Evolutionary conservation across 306 rosid species (phyloP).

Genomic region (Fragaria ananassa): DNA sequence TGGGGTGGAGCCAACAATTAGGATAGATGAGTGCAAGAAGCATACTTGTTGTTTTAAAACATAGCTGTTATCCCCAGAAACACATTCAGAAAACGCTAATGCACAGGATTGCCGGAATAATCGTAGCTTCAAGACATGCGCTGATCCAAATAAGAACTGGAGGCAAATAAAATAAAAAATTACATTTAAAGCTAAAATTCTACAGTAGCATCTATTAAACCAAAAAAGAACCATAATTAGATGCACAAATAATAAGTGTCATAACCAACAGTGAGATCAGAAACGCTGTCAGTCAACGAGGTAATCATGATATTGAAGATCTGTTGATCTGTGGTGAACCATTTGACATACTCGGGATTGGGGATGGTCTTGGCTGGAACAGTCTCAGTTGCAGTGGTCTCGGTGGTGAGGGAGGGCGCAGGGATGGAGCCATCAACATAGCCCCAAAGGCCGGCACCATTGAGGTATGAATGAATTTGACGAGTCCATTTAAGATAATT

Average conservation of each 20-base stretch:
- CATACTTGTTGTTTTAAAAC: slow-evolving; percentile 55
- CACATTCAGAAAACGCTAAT: slow-evolving; percentile 57
- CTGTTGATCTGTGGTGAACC: too few relatives aligned
- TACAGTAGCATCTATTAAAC: not conserved
- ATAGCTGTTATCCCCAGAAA: slow-evolving; percentile 38
- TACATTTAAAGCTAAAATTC: not conserved
- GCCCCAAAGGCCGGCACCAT: too few relatives aligned
- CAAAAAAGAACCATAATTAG: not conserved
- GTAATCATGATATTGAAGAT: too few relatives aligned
- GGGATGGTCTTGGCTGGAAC: too few relatives aligned
- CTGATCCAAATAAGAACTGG: slow-evolving; percentile 77
- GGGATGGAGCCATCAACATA: too few relatives aligned
- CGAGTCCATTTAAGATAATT: too few relatives aligned
- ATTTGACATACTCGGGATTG: too few relatives aligned
- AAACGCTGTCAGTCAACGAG: too few relatives aligned
- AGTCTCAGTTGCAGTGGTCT: too few relatives aligned
- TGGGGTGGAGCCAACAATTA: not conserved
- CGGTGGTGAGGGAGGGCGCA: too few relatives aligned
- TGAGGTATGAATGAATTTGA: too few relatives aligned
- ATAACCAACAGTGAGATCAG: too few relatives aligned
- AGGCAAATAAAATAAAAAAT: not conserved
- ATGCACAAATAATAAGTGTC: not conserved
- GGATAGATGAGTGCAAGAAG: slow-evolving; percentile 9
- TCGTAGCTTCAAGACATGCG: slow-evolving; percentile 55
- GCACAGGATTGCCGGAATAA: slow-evolving; percentile 71